Evolutionary conservation across 1,284 basidiomycete genomes (phyloP).

Genomic region (Fomitopsis betulina): DNA sequence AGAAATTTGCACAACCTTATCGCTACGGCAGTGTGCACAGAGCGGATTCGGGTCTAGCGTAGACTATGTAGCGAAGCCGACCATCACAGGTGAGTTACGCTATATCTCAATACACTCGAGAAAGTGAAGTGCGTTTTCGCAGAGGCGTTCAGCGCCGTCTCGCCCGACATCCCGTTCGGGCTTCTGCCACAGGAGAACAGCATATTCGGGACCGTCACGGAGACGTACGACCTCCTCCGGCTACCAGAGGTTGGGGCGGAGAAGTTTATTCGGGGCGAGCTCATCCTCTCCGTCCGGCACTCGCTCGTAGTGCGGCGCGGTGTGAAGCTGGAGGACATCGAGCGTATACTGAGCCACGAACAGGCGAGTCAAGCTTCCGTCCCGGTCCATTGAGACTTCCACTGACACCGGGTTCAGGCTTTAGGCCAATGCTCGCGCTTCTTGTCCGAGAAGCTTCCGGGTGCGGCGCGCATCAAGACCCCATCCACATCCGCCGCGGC

Average conservation of each 20-base stretch:
- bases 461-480: slow-evolving; percentile 45
- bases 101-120: background rate
- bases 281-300: slow-evolving; percentile 59
- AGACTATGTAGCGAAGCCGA: slow-evolving; percentile 45
- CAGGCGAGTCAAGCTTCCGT: slow-evolving; percentile 44
- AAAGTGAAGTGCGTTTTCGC: slow-evolving; percentile 1
- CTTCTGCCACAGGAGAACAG: slow-evolving; percentile 76
- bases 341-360: slow-evolving; percentile 66
- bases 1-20: background rate
- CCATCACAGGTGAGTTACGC: slow-evolving; percentile 46
- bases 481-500: slow-evolving; percentile 72
- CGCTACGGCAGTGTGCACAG: slow-evolving; percentile 48
- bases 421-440: slow-evolving; percentile 71
- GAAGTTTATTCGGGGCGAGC: slow-evolving; percentile 53
- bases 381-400: background rate
- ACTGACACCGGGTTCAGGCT: slow-evolving; percentile 40
- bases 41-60: slow-evolving; percentile 49
- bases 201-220: slow-evolving; percentile 66
- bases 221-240: slow-evolving; percentile 66
- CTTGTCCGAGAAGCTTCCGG: slow-evolving; percentile 47
- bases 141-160: slow-evolving; percentile 58
- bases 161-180: slow-evolving; percentile 37
- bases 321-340: slow-evolving; percentile 45
- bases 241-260: slow-evolving; percentile 32
- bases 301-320: slow-evolving; percentile 59